Percentiles rank a stretch among this genome's conserved stretches.
Evolutionary conservation across 2,329 filamentous ascomycete genomes (phyloP).

Genomic region (Beauveria brongniartii): DNA sequence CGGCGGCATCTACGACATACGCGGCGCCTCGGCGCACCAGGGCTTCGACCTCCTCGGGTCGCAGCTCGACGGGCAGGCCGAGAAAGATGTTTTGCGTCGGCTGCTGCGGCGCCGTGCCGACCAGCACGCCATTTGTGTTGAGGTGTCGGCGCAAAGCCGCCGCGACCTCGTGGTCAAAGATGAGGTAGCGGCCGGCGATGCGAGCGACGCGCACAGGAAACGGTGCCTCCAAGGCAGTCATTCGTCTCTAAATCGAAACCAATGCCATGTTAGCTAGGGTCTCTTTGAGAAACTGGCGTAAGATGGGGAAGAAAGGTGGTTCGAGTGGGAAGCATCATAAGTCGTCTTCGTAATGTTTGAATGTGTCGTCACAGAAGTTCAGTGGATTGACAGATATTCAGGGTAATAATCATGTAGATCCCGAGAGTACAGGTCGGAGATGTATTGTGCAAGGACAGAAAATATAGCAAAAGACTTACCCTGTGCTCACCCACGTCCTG

Average conservation of each 20-base stretch:
- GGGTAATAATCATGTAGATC: slow-evolving; percentile 39
- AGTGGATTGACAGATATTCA: slow-evolving; percentile 55
- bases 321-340: slow-evolving; percentile 25
- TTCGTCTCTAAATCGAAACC: background rate
- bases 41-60: slow-evolving; percentile 79
- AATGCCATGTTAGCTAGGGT: slow-evolving; percentile 1
- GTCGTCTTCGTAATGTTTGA: slow-evolving; percentile 37
- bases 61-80: slow-evolving; percentile 78
- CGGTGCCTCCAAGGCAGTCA: slow-evolving; percentile 16
- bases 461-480: slow-evolving; percentile 14
- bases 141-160: slow-evolving; percentile 70
- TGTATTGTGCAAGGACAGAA: background rate
- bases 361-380: slow-evolving; percentile 38
- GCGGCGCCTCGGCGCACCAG: slow-evolving; percentile 70
- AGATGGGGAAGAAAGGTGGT: background rate
- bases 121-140: slow-evolving; percentile 77
- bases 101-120: slow-evolving; percentile 82
- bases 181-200: slow-evolving; percentile 72
- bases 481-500: slow-evolving; percentile 11
- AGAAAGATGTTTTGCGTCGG: slow-evolving; percentile 94
- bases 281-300: background rate
- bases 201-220: slow-evolving; percentile 67
- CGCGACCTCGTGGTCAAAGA: slow-evolving; percentile 80
- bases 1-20: slow-evolving; percentile 72
- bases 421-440: background rate